phyloP scores from a whole-genome alignment of 768 basidiomycete species.

The Sporobolomyces pararoseus region DNA sequence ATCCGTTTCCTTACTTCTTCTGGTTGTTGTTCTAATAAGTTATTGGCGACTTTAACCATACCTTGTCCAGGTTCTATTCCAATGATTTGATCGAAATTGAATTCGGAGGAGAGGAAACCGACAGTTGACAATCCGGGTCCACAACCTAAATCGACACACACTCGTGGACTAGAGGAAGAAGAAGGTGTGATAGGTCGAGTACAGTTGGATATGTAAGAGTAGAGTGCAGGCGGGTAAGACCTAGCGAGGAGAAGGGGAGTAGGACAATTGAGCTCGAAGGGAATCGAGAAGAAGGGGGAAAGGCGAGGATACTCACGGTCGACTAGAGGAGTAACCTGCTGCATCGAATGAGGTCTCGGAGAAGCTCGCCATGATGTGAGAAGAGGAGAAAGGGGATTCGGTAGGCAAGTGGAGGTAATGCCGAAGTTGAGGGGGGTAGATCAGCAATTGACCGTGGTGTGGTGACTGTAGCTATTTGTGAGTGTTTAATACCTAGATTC shows the following conservation, averaged over 20 bases:
- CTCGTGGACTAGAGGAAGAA: not conserved
- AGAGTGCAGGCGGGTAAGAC: not conserved
- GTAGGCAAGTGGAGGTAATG: not conserved
- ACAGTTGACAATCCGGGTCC: not conserved
- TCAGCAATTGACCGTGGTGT: no score
- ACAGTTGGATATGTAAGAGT: not conserved
- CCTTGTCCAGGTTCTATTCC: conserved; percentile 6
- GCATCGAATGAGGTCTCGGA: not conserved
- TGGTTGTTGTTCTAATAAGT: not conserved
- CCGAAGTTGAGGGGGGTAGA: no score
- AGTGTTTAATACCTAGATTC: no score
- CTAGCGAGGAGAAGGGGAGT: not conserved
- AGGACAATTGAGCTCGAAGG: not conserved
- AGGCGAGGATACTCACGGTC: not conserved
- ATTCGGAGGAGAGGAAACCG: not conserved
- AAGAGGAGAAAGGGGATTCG: not conserved
- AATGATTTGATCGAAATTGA: not conserved
- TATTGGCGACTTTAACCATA: not conserved
- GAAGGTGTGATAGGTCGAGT: not conserved
- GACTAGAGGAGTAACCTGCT: not conserved
- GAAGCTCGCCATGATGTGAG: not conserved
- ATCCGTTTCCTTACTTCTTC: not conserved
- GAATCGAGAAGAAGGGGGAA: not conserved
- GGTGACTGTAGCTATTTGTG: no score
- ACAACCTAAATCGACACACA: not conserved